Evolutionary conservation across 2,329 filamentous ascomycete genomes (phyloP).

Genomic region (Claviceps sp.): DNA sequence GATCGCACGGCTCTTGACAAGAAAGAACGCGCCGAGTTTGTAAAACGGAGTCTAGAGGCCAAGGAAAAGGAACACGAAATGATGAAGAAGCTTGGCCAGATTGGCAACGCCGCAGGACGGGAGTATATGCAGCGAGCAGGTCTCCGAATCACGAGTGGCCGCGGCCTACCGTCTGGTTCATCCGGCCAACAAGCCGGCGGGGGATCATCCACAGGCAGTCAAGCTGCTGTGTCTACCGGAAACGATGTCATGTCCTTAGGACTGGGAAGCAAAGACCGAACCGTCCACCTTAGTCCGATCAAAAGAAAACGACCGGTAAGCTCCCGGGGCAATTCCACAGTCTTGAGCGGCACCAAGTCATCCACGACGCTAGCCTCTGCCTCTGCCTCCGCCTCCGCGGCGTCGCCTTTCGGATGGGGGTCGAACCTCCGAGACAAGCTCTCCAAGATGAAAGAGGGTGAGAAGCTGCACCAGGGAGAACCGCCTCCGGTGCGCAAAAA

Average conservation of each 20-base stretch:
- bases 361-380: conserved; percentile 8
- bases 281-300: conserved; percentile 43
- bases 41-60: conserved; percentile 50
- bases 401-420: conserved; percentile 41
- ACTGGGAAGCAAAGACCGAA: conserved; percentile 22
- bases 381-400: not conserved
- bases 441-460: conserved; percentile 47
- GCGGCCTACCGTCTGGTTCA: not conserved
- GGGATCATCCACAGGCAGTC: conserved; percentile 5
- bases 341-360: conserved; percentile 11
- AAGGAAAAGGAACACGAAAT: conserved; percentile 63
- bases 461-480: conserved; percentile 27
- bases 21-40: conserved; percentile 49
- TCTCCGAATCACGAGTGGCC: conserved; percentile 7
- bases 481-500: conserved; percentile 49
- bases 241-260: conserved; percentile 29
- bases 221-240: conserved; percentile 18
- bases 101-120: conserved; percentile 52
- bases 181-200: not conserved
- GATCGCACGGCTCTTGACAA: conserved; percentile 43
- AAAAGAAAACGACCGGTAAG: conserved; percentile 48
- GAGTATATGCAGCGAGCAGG: conserved; percentile 51
- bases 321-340: conserved; percentile 21
- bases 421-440: conserved; percentile 41
- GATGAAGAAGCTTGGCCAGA: conserved; percentile 50